These are phyloP conservation scores for Neofusicoccum parvum DNA, from an alignment of 2,329 filamentous ascomycete species.

Conservation along the genomic window DNA sequence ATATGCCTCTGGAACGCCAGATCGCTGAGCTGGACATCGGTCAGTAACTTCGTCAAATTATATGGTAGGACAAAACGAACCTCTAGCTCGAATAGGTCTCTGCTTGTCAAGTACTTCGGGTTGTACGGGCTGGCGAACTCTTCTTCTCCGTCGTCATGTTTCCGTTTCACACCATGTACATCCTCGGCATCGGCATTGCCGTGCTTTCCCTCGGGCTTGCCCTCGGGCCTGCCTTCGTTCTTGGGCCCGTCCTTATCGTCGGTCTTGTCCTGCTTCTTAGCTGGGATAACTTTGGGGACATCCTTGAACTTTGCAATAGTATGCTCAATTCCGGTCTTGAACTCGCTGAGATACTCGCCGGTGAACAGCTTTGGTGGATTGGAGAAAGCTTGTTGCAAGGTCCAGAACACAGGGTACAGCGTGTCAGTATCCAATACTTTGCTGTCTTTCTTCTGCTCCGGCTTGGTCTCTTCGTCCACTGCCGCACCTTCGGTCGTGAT, in stretches of 20 bases:
- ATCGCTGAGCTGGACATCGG: constrained; percentile 72
- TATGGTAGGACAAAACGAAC: constrained; percentile 48
- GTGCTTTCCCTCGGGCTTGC: background rate
- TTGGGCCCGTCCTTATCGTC: constrained; percentile 35
- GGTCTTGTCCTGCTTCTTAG: constrained; percentile 50
- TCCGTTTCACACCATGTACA: constrained; percentile 67
- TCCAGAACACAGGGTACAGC: constrained; percentile 93
- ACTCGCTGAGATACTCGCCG: constrained; percentile 63
- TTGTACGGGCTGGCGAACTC: constrained; percentile 79
- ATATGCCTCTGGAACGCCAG: constrained; percentile 92
- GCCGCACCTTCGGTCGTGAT: constrained; percentile 50
- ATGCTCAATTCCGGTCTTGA: constrained; percentile 64
- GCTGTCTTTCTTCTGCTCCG: constrained; percentile 48
- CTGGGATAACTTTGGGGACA: constrained; percentile 68
- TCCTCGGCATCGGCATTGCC: constrained; percentile 42
- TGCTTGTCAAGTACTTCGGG: constrained; percentile 97
- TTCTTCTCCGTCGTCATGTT: constrained; percentile 63
- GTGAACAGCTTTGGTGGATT: constrained; percentile 84
- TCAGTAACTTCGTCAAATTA: constrained; percentile 27
- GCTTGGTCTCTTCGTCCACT: constrained; percentile 46
- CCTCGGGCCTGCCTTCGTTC: constrained; percentile 28
- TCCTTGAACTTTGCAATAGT: constrained; percentile 76
- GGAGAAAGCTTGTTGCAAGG: constrained; percentile 87
- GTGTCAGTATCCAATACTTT: constrained; percentile 64
- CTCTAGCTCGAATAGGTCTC: constrained; percentile 94